These are phyloP conservation scores for Epipyxis sp. DNA, from an alignment of 108 stramenopile genomes.

Conservation along the genomic window DNA sequence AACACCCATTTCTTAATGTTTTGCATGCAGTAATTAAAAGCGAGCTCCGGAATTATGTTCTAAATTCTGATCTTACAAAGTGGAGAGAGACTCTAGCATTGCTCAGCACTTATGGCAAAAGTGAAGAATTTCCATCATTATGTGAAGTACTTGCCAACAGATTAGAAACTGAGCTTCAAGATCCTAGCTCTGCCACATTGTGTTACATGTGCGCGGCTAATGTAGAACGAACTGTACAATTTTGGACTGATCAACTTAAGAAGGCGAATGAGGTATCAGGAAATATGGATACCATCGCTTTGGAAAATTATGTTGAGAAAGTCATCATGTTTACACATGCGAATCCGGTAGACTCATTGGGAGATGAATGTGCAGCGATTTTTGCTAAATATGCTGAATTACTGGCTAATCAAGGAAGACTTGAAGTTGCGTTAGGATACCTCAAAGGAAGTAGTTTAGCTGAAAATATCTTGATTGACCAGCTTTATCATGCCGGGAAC, in stretches of 20 bases:
- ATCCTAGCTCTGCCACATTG: constrained; percentile 70
- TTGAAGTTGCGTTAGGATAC: constrained; percentile 70
- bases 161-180: constrained; percentile 68
- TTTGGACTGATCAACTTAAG: constrained; percentile 71
- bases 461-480: constrained; percentile 27
- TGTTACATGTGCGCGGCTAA: constrained; percentile 93
- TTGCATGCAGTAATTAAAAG: constrained; percentile 78
- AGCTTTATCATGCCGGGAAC: constrained; percentile 35
- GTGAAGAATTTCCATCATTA: constrained; percentile 80
- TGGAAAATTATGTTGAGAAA: constrained; percentile 86
- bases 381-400: constrained; percentile 76
- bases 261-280: constrained; percentile 50
- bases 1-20: constrained; percentile 74
- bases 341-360: constrained; percentile 58
- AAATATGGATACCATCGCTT: constrained; percentile 52
- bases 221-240: constrained; percentile 69
- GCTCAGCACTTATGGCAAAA: constrained; percentile 80
- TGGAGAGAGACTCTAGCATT: constrained; percentile 94
- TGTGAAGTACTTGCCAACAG: constrained; percentile 78
- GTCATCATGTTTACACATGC: constrained; percentile 72
- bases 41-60: constrained; percentile 63
- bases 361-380: constrained; percentile 62
- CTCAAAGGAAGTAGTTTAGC: constrained; percentile 34
- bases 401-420: constrained; percentile 82
- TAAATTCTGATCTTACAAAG: constrained; percentile 63